Percentiles rank a stretch among this genome's conserved stretches.
phyloP scores from a whole-genome alignment of 2,329 filamentous ascomycete genomes.

The Alternaria infectoria region DNA sequence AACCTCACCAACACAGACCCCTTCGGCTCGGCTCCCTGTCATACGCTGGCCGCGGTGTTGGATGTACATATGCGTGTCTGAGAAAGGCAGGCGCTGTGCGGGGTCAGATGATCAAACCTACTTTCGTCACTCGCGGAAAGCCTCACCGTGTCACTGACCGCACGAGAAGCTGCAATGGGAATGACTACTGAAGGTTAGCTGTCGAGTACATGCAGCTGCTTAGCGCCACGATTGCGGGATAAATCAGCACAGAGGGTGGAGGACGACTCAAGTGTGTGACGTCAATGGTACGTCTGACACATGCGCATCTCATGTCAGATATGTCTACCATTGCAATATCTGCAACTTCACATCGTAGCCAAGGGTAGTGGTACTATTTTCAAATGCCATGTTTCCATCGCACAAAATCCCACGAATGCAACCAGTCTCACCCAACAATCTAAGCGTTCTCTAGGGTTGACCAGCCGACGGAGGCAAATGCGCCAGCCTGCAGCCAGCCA shows the following conservation, averaged over 20 bases:
- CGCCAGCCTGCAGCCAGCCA: not conserved
- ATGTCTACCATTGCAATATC: not conserved
- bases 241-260: not conserved
- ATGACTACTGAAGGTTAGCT: not conserved
- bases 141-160: not conserved
- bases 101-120: constrained; percentile 4
- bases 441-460: not conserved
- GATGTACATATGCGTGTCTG: constrained; percentile 1
- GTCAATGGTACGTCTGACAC: constrained; percentile 9
- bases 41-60: not conserved
- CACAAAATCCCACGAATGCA: not conserved
- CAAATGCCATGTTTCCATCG: not conserved
- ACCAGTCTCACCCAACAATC: constrained; percentile 1
- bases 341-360: not conserved
- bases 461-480: not conserved
- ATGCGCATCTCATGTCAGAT: not conserved
- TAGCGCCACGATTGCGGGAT: constrained; percentile 3
- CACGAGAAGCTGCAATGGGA: constrained; percentile 1
- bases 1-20: not conserved
- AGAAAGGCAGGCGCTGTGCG: not conserved
- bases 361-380: constrained; percentile 6
- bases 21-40: not conserved
- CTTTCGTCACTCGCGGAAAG: constrained; percentile 2
- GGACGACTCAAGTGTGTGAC: constrained; percentile 1
- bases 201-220: not conserved